Base-by-base conservation (phyloP, 768 basidiomycete genomes). In the Rhodotorula diobovata region DNA sequence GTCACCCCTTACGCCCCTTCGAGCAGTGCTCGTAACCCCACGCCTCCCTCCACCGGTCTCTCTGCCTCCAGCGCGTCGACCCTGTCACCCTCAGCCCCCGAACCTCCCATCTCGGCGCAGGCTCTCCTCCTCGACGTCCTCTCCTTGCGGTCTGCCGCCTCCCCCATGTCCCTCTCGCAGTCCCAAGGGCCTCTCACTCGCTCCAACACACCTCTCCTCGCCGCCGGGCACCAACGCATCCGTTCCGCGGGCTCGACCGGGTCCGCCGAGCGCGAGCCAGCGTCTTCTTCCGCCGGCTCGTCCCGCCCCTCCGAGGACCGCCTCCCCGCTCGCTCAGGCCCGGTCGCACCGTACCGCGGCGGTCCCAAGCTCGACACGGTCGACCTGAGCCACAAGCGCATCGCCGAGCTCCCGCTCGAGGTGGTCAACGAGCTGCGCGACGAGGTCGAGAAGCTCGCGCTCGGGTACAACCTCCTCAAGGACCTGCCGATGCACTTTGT, bases 381-480 rank as follows among this genome's bases (percentile, higher is more conserved):
- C 66, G 87, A 92, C 78, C 85, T 98, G 60, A 87, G 90, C 70
- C 89, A 91, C 80, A 86, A 89, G 81, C 85, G 85, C 55, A 82
- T 97, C 48, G 86, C 87, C 18, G 88, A 91, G 70, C 85, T 97
- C 53, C 87, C 87, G 16, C 85, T 87, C 73, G 84, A 84, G 54
- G 89, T 89, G n/a, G 89, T 87, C 15, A 85, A 89, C 74, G 87
- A 89, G 76, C 86, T 98, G n/a, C 87, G 87, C 25, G 84, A 82
- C 39, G 83, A 87, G 84, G 87, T 76, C 81, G 82, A 81, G 81
- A 82, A 78, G 83, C 87, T 99, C 70, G 88, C 96, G 16, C 83
- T 99, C 37, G 88, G 89, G 25, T 85, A 90, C 80, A 99, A 99
- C 80, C 86, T 87, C 53, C 84, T 99, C 37, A 83, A 87, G 56